Evolutionary conservation across 768 basidiomycete species (phyloP), one percentile per base, ranked within the genome.

Genomic region (Neoboletus magnificus): DNA sequence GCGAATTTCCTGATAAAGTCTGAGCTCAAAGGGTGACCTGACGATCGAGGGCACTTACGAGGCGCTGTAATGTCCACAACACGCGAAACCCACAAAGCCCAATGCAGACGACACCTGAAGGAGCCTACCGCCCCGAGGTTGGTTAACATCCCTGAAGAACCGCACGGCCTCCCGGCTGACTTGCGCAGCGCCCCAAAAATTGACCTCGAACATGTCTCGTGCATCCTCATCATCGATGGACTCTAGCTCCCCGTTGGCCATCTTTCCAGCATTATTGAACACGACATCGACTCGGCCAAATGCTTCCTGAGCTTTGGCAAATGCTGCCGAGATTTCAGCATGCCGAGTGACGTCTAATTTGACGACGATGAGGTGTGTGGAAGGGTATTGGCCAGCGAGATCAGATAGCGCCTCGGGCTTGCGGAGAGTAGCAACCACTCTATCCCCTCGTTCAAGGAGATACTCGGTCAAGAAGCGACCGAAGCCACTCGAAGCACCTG

Each of bases 341-440:
- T 27, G 27, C 3, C 5, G 27, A 27, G 27, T 27, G 27, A 27
- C 27, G 5, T 27, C 27, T 5, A 27, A 27, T 27, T 27, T 27
- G 27, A 27, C 27, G 27, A 27, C 27, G 27, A 27, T 5, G 27
- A 27, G 27, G 71, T 30, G 56, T 0, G 63, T 52, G 13, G 65
- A 8, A 4, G 66, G 56, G 52, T 74, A 73, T 37, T 69, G 40
- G 1, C 40, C 27, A 12, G 45, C 50, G n/a, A 72, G 74, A 20
- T 71, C 62, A 15, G 60, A 55, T 40, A 79, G 62, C 18, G 48
- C 61, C 18, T 62, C 69, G 2, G 78, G 77, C 55, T 64, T 74
- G 50, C 77, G 77, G 27, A 77, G 65, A 37, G 79, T 78, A 5
- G 80, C 78, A 48, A 78, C 69, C 23, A 70, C 77, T 33, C 54